These are phyloP conservation scores for Hericium coralloides DNA, from an alignment of 768 basidiomycete species.

Conservation along the genomic window DNA sequence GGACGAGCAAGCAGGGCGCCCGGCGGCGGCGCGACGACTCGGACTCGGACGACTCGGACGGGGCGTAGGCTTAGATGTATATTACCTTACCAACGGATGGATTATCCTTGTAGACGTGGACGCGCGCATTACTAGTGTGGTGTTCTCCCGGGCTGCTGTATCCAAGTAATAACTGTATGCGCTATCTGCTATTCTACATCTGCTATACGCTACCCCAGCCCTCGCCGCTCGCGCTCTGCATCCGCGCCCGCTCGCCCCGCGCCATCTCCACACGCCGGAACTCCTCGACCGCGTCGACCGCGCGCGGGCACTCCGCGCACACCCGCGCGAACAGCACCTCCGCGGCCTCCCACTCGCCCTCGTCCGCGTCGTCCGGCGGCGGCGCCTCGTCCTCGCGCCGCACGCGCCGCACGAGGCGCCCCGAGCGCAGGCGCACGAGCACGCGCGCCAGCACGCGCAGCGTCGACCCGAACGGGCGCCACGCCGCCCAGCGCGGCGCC, in stretches of 20 bases:
- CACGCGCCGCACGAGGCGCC: slow-evolving; percentile 39
- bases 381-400: slow-evolving; percentile 18
- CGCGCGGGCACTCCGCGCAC: slow-evolving; percentile 40
- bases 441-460: slow-evolving; percentile 39
- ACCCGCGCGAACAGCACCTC: slow-evolving; percentile 35
- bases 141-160: not conserved
- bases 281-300: slow-evolving; percentile 20
- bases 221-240: not conserved
- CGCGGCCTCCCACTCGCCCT: slow-evolving; percentile 4
- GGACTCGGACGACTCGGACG: slow-evolving; percentile 66
- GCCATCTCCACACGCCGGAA: slow-evolving; percentile 11
- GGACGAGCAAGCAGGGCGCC: slow-evolving; percentile 50
- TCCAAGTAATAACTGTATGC: not conserved
- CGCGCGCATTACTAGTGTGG: not conserved
- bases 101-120: not conserved
- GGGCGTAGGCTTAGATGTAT: slow-evolving; percentile 20
- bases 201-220: not conserved
- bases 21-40: slow-evolving; percentile 53
- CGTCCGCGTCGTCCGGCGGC: not conserved
- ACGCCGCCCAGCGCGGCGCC: slow-evolving; percentile 53
- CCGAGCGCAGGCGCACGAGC: slow-evolving; percentile 39
- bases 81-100: not conserved
- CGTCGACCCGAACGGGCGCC: slow-evolving; percentile 52
- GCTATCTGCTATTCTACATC: slow-evolving; percentile 2
- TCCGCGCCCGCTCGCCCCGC: slow-evolving; percentile 3